A percentile compares a stretch with the other conserved stretches of the same genome.
Evolutionary conservation across 176 grass and related monocot genomes (phyloP).

Genomic region (Eleusine coracana): DNA sequence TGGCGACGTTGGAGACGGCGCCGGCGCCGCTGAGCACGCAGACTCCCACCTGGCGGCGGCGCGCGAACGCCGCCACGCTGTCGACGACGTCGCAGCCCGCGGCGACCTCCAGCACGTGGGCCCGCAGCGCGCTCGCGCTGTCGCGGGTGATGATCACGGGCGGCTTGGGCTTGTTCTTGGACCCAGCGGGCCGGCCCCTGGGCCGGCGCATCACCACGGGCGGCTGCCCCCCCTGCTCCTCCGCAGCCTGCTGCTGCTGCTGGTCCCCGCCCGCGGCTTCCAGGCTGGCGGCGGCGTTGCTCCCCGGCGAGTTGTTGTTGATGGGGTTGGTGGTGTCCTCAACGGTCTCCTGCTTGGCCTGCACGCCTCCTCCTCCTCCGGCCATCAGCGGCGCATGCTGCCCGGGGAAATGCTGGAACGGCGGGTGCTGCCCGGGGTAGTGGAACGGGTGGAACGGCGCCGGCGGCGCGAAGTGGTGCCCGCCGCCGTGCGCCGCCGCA

Average conservation of each 20-base stretch:
- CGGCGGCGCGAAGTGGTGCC: slow-evolving; percentile 60
- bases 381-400: slow-evolving; percentile 32
- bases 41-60: slow-evolving; percentile 74
- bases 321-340: slow-evolving; percentile 55
- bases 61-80: slow-evolving; percentile 74
- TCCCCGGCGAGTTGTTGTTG: slow-evolving; percentile 20
- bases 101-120: slow-evolving; percentile 86
- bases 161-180: slow-evolving; percentile 98
- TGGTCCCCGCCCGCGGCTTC: neutral
- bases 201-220: slow-evolving; percentile 58
- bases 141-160: slow-evolving; percentile 94
- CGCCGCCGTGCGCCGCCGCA: slow-evolving; percentile 47
- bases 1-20: slow-evolving; percentile 65
- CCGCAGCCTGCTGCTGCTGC: slow-evolving; percentile 15
- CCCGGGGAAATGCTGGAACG: slow-evolving; percentile 59
- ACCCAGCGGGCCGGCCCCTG: slow-evolving; percentile 76
- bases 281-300: neutral
- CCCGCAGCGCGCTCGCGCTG: slow-evolving; percentile 84
- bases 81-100: slow-evolving; percentile 88
- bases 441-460: slow-evolving; percentile 62
- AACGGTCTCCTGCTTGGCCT: slow-evolving; percentile 60
- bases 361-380: neutral
- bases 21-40: slow-evolving; percentile 85
- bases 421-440: slow-evolving; percentile 51
- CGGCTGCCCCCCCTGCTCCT: slow-evolving; percentile 24